These are phyloP conservation scores for Yarrowia yakushimensis DNA, from an alignment of 805 yeast genomes.

Conservation along the genomic window DNA sequence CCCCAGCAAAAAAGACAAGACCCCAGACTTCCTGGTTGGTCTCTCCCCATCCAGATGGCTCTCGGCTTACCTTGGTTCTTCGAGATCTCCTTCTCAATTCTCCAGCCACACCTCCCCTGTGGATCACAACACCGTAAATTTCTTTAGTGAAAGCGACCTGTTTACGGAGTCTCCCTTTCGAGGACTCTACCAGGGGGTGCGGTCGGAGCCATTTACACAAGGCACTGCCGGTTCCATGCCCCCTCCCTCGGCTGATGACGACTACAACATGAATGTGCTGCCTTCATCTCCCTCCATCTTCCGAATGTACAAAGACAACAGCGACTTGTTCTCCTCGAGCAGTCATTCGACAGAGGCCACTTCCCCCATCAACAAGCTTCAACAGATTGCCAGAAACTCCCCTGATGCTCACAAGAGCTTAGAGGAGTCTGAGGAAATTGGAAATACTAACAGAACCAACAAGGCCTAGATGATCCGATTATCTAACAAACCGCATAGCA, in stretches of 20 bases:
- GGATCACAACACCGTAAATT: conserved; percentile 2
- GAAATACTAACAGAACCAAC: not conserved
- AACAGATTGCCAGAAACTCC: not conserved
- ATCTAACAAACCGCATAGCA: conserved; percentile 6
- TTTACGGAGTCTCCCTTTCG: conserved; percentile 18
- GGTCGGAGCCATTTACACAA: conserved; percentile 5
- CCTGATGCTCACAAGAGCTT: conserved; percentile 12
- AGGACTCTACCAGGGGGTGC: not conserved
- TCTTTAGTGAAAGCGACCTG: conserved; percentile 12
- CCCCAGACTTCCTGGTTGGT: conserved; percentile 14
- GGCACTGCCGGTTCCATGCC: not conserved
- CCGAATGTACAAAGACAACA: conserved; percentile 21
- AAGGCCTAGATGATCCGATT: not conserved
- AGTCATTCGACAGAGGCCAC: conserved; percentile 11
- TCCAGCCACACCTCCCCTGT: not conserved
- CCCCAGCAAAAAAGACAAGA: conserved; percentile 13
- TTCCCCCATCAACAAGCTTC: conserved; percentile 21
- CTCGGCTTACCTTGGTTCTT: conserved; percentile 6
- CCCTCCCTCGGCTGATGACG: conserved; percentile 21
- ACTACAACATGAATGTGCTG: conserved; percentile 7
- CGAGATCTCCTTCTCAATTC: conserved; percentile 3
- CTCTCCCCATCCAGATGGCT: conserved; percentile 20
- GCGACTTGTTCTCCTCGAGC: conserved; percentile 16
- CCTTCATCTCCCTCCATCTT: conserved; percentile 20
- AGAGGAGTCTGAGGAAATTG: conserved; percentile 24